Base-by-base conservation (phyloP, 768 basidiomycete species). In the Boletus pseudo-olivaceus region DNA sequence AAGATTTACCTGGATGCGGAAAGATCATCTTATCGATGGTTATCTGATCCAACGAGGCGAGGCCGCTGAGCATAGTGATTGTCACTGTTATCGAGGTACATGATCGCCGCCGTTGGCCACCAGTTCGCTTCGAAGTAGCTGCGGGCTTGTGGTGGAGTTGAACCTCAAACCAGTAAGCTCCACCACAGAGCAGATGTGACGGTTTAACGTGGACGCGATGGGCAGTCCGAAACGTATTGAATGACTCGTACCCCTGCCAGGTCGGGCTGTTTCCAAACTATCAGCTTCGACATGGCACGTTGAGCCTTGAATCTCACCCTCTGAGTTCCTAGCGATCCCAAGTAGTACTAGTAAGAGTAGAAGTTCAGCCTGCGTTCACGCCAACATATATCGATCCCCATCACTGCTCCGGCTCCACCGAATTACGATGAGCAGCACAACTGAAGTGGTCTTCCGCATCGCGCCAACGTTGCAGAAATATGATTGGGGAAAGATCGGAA, bases 401-500 rank as follows among this genome's bases (percentile, higher is more conserved):
- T 50, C 43, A 23, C 23, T 4, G 6, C 41, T 26, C 41, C 27
- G 4, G 23, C 44, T 38, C 32, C 35, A 48, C 42, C 19, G 4
- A 39, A 23, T 26, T 29, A 55, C 60, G 20, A 72, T 70, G 72
- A 60, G 45, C 39, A 59, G 55, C 48, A 48, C 59, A 23, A 54
- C 51, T 11, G 65, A 65, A 33, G 59, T 73, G 1, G 84, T 93
- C 15, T 93, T 97, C 76, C 89, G 87, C 70, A 80, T 98, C 62
- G 62, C 78, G 5, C 90, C 93, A 3, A 95, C 92, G 7, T 82
- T 84, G 1, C 94, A 98, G 68, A 80, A 84, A 56, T 98, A 98
- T 68, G 92, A 94, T 67, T 99, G 96, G 96, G 96, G 96, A 19
- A 94, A 90, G 75, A 73, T 82, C 15, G 96, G 96, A 4, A 73